Evolutionary conservation across 2,329 filamentous ascomycete species (phyloP), one percentile per base, ranked within the genome.

Genomic region (Lasiodiplodia gonubiensis): DNA sequence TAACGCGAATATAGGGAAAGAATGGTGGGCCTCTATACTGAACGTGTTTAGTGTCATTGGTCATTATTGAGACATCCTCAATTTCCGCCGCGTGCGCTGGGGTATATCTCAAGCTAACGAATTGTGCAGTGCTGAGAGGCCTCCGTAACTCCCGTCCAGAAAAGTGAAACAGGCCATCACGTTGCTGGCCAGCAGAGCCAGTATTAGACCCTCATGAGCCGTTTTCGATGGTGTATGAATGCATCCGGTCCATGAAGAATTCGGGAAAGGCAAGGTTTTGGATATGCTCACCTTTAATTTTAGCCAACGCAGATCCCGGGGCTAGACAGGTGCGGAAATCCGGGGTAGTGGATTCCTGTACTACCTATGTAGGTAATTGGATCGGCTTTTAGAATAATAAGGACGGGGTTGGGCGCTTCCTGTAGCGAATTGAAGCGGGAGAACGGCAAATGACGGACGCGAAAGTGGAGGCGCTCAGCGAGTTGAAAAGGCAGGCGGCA

Each of bases 1-100:
- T 21, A 3, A n/a, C 39, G 14, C 10, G 12, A 21, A 42, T 30
- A 23, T 46, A 16, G 16, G 55, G 14, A 25, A 23, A 8, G 18
- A 57, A 57, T 5, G 11, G n/a, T n/a, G 27, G 7, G 25, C n/a
- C 51, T 65, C 30, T 48, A 14, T 51, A n/a, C 46, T 48, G 18
- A 46, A 48, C 27, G 42, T 42, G 14, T 46, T 53, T 51, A 65
- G 49, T 35, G 46, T 54, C 33, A 27, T 64, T 30, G n/a, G 35
- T 1, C 30, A 51, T 21, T 14, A 48, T 21, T 21, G 37, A 23
- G 23, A 48, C 18, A 8, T n/a, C 5, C 48, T 51, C 16, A 12
- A 27, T 51, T 14, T 64, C 16, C 5, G 12, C n/a, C 18, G 18
- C n/a, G 14, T 37, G 16, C 14, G 46, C 8, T 53, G 42, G 49